phyloP scores from a whole-genome alignment of 148 eudicot genomes.

The Cornus suecica region DNA sequence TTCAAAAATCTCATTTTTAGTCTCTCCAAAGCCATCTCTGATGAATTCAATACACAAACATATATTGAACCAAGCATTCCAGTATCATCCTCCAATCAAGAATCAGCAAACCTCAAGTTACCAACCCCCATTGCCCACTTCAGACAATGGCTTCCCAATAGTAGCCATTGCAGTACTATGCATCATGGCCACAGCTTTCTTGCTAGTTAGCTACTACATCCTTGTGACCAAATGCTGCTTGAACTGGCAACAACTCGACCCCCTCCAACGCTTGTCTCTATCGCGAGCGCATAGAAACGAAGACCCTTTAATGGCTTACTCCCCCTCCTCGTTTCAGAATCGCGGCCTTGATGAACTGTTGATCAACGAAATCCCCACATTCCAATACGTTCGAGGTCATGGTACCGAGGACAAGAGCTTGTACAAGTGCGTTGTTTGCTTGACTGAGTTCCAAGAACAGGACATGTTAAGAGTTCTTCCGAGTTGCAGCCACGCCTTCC shows the following conservation, averaged over 20 bases:
- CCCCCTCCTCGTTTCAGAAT: slow-evolving; percentile 49
- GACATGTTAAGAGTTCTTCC: slow-evolving; percentile 66
- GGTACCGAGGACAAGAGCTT: slow-evolving; percentile 26
- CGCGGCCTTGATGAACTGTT: slow-evolving; percentile 66
- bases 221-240: slow-evolving; percentile 72
- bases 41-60: slow-evolving; percentile 8
- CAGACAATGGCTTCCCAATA: slow-evolving; percentile 51
- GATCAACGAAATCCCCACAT: slow-evolving; percentile 63
- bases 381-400: slow-evolving; percentile 39
- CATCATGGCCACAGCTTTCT: slow-evolving; percentile 49
- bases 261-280: slow-evolving; percentile 44
- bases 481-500: slow-evolving; percentile 64
- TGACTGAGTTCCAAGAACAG: slow-evolving; percentile 57
- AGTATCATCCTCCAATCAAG: slow-evolving; percentile 22
- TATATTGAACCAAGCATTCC: slow-evolving; percentile 9
- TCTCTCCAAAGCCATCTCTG: neutral
- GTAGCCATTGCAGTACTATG: slow-evolving; percentile 54
- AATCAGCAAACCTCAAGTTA: slow-evolving; percentile 16
- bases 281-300: slow-evolving; percentile 17
- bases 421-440: slow-evolving; percentile 67
- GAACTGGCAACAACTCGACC: slow-evolving; percentile 53
- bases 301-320: slow-evolving; percentile 37
- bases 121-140: slow-evolving; percentile 26
- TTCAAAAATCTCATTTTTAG: neutral
- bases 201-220: slow-evolving; percentile 64